Evolutionary conservation across 169 alveolate species (phyloP), one percentile per base, ranked within the genome.

Genomic region (Plasmodium billcollinsi): DNA sequence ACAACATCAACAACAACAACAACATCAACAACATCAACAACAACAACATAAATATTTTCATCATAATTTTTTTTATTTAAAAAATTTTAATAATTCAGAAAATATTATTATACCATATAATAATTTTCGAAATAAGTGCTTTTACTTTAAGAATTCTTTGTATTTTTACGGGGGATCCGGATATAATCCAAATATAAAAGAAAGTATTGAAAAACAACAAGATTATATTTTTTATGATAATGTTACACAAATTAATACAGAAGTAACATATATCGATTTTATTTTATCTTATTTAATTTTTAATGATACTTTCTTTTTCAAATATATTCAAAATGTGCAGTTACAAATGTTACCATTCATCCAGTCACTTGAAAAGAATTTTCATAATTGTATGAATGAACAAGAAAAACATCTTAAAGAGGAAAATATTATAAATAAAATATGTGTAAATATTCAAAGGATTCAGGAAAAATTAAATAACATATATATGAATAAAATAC

Each of bases 151-250:
- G 12, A 66, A 50, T 14, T 74, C 61, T 29, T 29, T 74, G 33
- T 74, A 74, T 50, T 59, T 74, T 15, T 11, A 61, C 21, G 88
- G 88, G 9, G 88, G 88, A 14, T 74, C 74, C 63, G 88, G 88
- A 14, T 15, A 61, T 1, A 49, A 43, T 15, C 61, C 11, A 18
- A 62, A 74, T 47, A 33, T 20, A 2, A 12, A 7, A 14, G 33
- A 21, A 58, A 39, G 49, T n/a, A 50, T 50, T 29, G 45, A 24
- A 33, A 73, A 54, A n/a, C 14, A 7, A 18, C 15, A 74, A 6
- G 47, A 18, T 12, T 52, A 61, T 66, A 24, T 74, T n/a, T 67
- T 61, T 59, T 74, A 74, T 52, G 88, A 74, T 8, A 61, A 66
- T 45, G 18, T 74, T 45, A 59, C 63, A 50, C 43, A 58, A 29